These are phyloP conservation scores for Plantago ovata DNA, from an alignment of 257 asterid species.

Conservation along the genomic window DNA sequence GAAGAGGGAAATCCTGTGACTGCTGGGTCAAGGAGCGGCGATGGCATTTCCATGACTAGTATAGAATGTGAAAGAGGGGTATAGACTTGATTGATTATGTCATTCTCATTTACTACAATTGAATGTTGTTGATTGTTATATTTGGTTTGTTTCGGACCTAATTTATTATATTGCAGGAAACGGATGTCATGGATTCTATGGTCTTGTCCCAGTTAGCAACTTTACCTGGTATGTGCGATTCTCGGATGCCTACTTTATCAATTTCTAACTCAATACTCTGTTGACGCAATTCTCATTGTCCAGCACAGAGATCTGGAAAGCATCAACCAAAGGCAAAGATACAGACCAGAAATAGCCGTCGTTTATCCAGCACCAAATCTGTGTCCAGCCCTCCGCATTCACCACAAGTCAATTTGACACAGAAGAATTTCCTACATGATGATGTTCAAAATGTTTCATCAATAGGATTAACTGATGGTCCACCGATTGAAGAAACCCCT, in stretches of 20 bases:
- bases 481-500: conserved; percentile 33
- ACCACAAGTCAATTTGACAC: conserved; percentile 32
- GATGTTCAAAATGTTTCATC: conserved; percentile 52
- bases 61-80: conserved; percentile 35
- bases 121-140: neutral
- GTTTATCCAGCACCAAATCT: conserved; percentile 22
- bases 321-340: conserved; percentile 49
- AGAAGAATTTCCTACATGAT: conserved; percentile 37
- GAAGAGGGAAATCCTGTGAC: conserved; percentile 34
- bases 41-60: conserved; percentile 19
- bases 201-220: conserved; percentile 34
- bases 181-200: conserved; percentile 34
- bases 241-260: neutral
- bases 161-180: conserved; percentile 44
- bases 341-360: conserved; percentile 27
- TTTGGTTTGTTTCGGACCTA: conserved; percentile 12
- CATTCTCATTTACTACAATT: conserved; percentile 3
- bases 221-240: conserved; percentile 40
- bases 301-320: conserved; percentile 44
- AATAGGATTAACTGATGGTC: conserved; percentile 29
- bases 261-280: conserved; percentile 15
- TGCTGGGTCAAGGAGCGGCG: conserved; percentile 30
- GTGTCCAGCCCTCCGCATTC: conserved; percentile 24
- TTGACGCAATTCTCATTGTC: conserved; percentile 16
- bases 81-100: conserved; percentile 14